phyloP scores from a whole-genome alignment of 2,329 filamentous ascomycete species.

The Knufia fluminis region DNA sequence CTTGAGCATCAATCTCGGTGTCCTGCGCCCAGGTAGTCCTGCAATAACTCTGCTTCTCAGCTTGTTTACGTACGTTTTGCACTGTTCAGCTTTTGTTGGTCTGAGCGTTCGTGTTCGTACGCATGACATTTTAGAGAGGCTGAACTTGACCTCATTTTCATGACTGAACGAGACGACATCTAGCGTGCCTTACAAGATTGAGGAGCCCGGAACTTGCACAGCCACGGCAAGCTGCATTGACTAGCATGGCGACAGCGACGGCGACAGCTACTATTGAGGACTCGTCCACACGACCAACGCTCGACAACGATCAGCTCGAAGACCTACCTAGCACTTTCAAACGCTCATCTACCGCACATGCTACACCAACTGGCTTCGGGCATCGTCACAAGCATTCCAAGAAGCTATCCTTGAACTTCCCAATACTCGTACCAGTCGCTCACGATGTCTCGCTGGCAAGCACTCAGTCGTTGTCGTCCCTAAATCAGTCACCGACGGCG shows the following conservation, averaged over 20 bases:
- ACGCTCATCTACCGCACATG: constrained; percentile 6
- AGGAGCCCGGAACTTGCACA: no score
- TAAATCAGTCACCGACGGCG: constrained; percentile 5
- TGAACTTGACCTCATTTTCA: background rate
- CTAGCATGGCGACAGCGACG: background rate
- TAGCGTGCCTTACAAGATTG: no score
- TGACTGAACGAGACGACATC: background rate
- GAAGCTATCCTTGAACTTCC: constrained; percentile 39
- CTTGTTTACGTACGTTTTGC: background rate
- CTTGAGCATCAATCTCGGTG: background rate
- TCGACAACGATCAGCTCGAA: constrained; percentile 1
- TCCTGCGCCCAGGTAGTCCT: background rate
- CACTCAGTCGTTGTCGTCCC: background rate
- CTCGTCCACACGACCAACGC: background rate
- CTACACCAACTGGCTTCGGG: constrained; percentile 17
- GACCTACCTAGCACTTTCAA: constrained; percentile 6
- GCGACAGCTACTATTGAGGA: background rate
- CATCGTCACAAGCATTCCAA: constrained; percentile 30
- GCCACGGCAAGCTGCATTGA: no score
- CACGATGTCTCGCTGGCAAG: background rate
- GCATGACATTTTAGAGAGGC: background rate
- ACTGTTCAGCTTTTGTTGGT: background rate
- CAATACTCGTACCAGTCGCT: constrained; percentile 31
- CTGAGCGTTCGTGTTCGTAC: background rate
- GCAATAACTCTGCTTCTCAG: background rate